Conservation (phyloP, 495 filamentous ascomycete genomes). For the Penicillium diatomitis region DNA sequence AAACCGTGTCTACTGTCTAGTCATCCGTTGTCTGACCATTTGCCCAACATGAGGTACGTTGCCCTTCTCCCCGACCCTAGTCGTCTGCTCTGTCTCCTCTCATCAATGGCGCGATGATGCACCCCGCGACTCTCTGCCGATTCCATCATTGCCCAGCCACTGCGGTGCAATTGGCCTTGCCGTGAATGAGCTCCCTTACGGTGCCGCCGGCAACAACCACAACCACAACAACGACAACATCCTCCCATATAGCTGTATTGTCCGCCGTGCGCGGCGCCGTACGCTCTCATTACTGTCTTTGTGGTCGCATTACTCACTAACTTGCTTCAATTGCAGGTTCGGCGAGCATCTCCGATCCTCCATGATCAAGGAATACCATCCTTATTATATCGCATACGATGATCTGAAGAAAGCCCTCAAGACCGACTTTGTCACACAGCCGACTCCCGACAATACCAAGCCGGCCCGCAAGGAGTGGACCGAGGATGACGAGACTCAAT, state of each 20-base stretch:
- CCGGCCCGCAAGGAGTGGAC: conserved; percentile 65
- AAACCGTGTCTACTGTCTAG: neutral
- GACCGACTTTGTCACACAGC: conserved; percentile 50
- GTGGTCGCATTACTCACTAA: conserved; percentile 4
- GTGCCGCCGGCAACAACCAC: too few relatives aligned
- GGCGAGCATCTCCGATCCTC: conserved; percentile 90
- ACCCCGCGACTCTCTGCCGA: neutral
- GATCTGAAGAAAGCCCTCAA: conserved; percentile 84
- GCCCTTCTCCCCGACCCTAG: too few relatives aligned
- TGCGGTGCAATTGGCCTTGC: too few relatives aligned
- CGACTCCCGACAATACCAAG: conserved; percentile 44
- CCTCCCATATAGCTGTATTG: neutral
- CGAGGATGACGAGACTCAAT: conserved; percentile 83
- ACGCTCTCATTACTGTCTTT: neutral
- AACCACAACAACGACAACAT: too few relatives aligned
- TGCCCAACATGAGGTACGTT: conserved; percentile 19
- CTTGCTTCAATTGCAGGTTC: conserved; percentile 61
- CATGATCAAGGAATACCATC: conserved; percentile 88
- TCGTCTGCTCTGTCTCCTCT: too few relatives aligned
- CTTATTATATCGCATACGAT: conserved; percentile 97
- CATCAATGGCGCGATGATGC: too few relatives aligned
- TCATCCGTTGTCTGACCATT: neutral
- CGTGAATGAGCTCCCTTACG: too few relatives aligned
- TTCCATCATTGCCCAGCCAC: neutral
- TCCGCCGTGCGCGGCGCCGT: neutral